Percentiles rank a stretch among this genome's conserved stretches.
Conservation (phyloP, 148 eudicot genomes). For the Vaccinium darrowii region DNA sequence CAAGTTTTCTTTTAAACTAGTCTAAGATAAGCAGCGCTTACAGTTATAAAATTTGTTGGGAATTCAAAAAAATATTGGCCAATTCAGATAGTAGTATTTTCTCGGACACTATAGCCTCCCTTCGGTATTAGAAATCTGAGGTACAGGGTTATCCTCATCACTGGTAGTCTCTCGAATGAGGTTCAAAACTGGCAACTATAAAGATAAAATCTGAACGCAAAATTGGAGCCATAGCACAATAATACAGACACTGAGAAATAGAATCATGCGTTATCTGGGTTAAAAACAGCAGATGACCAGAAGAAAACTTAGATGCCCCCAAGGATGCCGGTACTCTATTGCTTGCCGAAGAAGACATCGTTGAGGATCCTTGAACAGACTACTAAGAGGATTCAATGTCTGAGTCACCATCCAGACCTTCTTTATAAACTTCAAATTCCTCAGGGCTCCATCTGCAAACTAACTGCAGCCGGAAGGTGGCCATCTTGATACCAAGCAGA, state of each 20-base stretch:
- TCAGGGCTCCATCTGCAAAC: slow-evolving; percentile 74
- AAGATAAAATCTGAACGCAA: not conserved
- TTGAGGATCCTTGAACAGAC: not conserved
- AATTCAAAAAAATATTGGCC: not conserved
- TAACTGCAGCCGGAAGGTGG: slow-evolving; percentile 69
- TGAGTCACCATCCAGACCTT: slow-evolving; percentile 66
- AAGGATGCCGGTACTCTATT: not conserved
- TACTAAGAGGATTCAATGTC: slow-evolving; percentile 72
- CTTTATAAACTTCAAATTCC: slow-evolving; percentile 70
- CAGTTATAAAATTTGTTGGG: not conserved
- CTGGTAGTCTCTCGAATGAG: not conserved
- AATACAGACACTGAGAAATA: not conserved
- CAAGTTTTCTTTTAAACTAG: not conserved
- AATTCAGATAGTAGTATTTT: not conserved
- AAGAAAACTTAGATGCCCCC: not conserved
- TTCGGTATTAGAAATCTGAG: not conserved
- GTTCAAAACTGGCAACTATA: not conserved
- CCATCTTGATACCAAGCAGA: slow-evolving; percentile 71
- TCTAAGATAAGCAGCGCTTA: not conserved
- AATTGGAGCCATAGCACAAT: slow-evolving; percentile 11
- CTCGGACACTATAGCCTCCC: not conserved
- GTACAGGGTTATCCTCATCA: not conserved
- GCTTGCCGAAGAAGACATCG: not conserved
- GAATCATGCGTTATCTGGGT: not conserved
- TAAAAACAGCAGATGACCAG: slow-evolving; percentile 10